Conservation (phyloP, 148 eudicot genomes). For the Nepenthes gracilis region DNA sequence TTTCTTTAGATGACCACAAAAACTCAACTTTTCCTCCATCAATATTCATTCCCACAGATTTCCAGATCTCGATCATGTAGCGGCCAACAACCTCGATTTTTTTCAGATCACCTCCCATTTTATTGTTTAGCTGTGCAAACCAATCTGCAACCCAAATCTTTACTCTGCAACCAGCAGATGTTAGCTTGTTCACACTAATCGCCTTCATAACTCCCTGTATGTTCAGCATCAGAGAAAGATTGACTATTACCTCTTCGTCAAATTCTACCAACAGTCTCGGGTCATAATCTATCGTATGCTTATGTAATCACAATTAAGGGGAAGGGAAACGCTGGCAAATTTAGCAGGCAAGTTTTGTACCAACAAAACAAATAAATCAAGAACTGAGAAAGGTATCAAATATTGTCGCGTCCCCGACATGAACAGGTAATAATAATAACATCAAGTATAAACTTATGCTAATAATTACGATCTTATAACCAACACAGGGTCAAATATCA, state of each 20-base stretch:
- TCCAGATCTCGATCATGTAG: conserved; percentile 91
- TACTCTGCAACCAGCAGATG: conserved; percentile 82
- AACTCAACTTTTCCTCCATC: conserved; percentile 72
- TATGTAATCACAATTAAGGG: background rate
- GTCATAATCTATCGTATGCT: background rate
- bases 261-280: background rate
- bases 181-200: conserved; percentile 79
- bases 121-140: conserved; percentile 88
- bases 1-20: conserved; percentile 77
- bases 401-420: too few relatives aligned
- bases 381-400: too few relatives aligned
- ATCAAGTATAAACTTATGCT: too few relatives aligned
- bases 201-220: conserved; percentile 86
- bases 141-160: conserved; percentile 95
- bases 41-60: conserved; percentile 71
- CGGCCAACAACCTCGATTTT: conserved; percentile 77
- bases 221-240: conserved; percentile 5
- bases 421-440: too few relatives aligned
- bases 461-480: too few relatives aligned
- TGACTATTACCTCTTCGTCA: background rate
- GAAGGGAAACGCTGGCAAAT: too few relatives aligned
- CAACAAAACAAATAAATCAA: too few relatives aligned
- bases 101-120: conserved; percentile 90
- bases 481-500: too few relatives aligned
- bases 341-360: too few relatives aligned